A percentile compares a stretch with the other conserved stretches of the same genome.
Conservation (phyloP, 2,329 filamentous ascomycete species). For the Diplodia sapinea region DNA sequence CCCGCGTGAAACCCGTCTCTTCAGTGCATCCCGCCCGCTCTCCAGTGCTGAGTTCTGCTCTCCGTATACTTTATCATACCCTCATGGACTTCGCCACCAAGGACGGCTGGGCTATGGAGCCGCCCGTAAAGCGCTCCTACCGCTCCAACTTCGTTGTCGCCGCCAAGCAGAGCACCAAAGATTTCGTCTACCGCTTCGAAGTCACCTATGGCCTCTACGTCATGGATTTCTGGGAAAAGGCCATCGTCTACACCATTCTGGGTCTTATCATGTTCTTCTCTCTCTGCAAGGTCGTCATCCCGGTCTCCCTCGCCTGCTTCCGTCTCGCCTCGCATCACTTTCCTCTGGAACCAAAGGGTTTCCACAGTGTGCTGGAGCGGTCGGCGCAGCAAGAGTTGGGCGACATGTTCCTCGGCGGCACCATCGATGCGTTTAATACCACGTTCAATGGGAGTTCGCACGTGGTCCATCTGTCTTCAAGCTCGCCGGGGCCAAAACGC, state of each 20-base stretch:
- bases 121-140: conserved; percentile 9
- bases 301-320: conserved; percentile 10
- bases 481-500: too few relatives aligned
- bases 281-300: conserved; percentile 13
- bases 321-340: conserved; percentile 11
- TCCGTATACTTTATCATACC: neutral
- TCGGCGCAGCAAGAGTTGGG: conserved; percentile 1
- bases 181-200: conserved; percentile 49
- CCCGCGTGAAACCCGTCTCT: neutral
- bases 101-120: conserved; percentile 3
- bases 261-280: conserved; percentile 5
- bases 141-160: conserved; percentile 2
- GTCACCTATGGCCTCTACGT: conserved; percentile 40
- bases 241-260: conserved; percentile 28
- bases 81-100: conserved; percentile 22
- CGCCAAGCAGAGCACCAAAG: conserved; percentile 34
- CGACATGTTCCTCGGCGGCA: neutral
- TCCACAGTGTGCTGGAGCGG: conserved; percentile 16
- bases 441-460: neutral
- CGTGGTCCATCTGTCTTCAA: neutral
- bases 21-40: neutral
- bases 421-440: neutral
- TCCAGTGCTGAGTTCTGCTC: neutral
- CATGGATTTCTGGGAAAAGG: conserved; percentile 32
- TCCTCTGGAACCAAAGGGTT: conserved; percentile 14